A percentile compares a stretch with the other conserved stretches of the same genome.
Conservation (phyloP, 169 alveolate genomes). For the Eimeria tenella region DNA sequence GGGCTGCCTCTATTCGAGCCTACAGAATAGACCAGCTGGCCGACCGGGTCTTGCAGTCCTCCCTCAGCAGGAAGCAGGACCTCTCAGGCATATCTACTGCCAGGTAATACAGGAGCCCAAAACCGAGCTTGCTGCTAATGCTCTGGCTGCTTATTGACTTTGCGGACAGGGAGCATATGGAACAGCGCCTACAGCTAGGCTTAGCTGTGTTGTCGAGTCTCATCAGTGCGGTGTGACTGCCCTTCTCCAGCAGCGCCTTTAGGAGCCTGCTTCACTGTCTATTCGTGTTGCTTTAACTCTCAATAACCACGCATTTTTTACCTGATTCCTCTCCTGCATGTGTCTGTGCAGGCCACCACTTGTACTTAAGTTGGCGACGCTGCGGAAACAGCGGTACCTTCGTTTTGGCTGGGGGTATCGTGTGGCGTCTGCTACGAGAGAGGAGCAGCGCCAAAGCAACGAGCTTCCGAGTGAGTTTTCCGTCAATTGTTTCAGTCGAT, state of each 20-base stretch:
- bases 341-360: slow-evolving; percentile 44
- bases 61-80: slow-evolving; percentile 83
- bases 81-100: slow-evolving; percentile 84
- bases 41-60: slow-evolving; percentile 82
- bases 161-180: no score
- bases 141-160: no score
- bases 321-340: slow-evolving; percentile 2
- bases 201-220: not conserved
- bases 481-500: not conserved
- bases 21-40: slow-evolving; percentile 81
- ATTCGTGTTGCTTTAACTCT: no score
- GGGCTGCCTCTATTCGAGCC: slow-evolving; percentile 79
- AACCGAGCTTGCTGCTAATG: no score
- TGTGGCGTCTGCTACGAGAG: not conserved
- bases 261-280: no score
- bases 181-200: no score
- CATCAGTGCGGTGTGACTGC: no score
- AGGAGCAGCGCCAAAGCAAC: not conserved
- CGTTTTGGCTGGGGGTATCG: slow-evolving; percentile 73
- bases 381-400: slow-evolving; percentile 28
- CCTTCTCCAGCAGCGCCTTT: no score
- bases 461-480: not conserved
- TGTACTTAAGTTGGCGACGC: slow-evolving; percentile 23
- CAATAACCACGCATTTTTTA: not conserved
- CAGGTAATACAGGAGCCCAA: slow-evolving; percentile 26